phyloP scores from a whole-genome alignment of 345 rosid genomes.

The Eucalyptus globulus region DNA sequence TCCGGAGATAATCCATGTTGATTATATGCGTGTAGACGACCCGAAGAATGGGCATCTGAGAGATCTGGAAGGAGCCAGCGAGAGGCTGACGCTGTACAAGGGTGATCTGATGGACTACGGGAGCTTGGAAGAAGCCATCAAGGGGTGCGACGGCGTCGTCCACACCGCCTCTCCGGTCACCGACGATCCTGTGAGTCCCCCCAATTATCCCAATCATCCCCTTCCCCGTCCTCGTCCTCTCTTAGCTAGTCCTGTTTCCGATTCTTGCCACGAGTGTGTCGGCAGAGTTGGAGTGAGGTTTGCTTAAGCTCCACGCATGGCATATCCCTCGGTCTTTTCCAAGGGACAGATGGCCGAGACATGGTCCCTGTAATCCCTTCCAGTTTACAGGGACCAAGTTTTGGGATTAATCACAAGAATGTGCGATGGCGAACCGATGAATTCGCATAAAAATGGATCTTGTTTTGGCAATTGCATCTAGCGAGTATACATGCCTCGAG shows the following conservation, averaged over 20 bases:
- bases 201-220: no score
- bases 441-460: neutral
- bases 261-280: neutral
- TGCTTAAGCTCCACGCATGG: neutral
- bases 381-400: neutral
- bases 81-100: slow-evolving; percentile 61
- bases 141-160: slow-evolving; percentile 90
- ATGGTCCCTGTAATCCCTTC: neutral
- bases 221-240: neutral
- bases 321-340: neutral
- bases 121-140: slow-evolving; percentile 51
- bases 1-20: neutral
- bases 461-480: neutral
- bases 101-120: slow-evolving; percentile 79
- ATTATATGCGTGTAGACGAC: slow-evolving; percentile 27
- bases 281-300: neutral
- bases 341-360: neutral
- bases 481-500: neutral
- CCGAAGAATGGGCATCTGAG: slow-evolving; percentile 80
- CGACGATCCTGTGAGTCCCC: slow-evolving; percentile 73
- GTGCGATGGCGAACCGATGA: neutral
- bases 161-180: slow-evolving; percentile 96
- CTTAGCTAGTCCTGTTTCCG: neutral
- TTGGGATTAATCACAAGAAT: neutral
- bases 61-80: slow-evolving; percentile 84